Base-by-base conservation (phyloP, 2,329 filamentous ascomycete species). In the Grosmannia huntii region DNA sequence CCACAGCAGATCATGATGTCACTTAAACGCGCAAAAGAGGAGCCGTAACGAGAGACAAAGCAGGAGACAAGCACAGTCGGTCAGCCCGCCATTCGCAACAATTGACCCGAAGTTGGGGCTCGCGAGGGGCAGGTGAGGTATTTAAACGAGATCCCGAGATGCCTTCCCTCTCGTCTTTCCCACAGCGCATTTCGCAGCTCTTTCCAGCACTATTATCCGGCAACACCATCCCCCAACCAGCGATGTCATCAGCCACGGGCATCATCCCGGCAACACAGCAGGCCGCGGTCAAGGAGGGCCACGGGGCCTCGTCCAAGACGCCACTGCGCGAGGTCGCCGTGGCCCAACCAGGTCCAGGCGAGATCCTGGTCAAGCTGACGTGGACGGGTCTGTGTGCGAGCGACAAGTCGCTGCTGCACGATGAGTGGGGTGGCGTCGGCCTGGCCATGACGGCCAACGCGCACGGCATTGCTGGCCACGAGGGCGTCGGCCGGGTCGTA, bases 341-440 rank as follows among this genome's bases (percentile, higher is more conserved):
- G 1, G 48, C 44, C 7, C 27, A 56, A 25, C 62, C 60, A 0
- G 62, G 60, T 1, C 57, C 59, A 1, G 59, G 56, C 36, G 41
- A 63, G 56, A 60, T 63, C 5, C 62, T 63, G 16, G 57, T 63
- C 19, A 57, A 60, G 54, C 54, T 63, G 16, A 53, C 25, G 14
- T 62, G 59, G 57, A 56, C 59, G 1, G 62, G 62, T 4, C 56
- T 63, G 14, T 63, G 62, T 27, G 55, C 60, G 21, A 63, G 60
- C 31, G 61, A 63, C 61, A 61, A 63, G 57, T 58, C 60, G 4
- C 57, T 62, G 7, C 41, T 61, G n/a, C 60, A 60, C 51, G 61
- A 62, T 11, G 60, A 61, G n/a, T 62, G 61, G 60, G 49, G 48
- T 12, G 7, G 25, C 23, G n/a, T 58, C 2, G 61, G 60, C 27